Percentiles rank a stretch among this genome's conserved stretches.
Evolutionary conservation across 306 rosid species (phyloP).

Genomic region (Castanea crenata): DNA sequence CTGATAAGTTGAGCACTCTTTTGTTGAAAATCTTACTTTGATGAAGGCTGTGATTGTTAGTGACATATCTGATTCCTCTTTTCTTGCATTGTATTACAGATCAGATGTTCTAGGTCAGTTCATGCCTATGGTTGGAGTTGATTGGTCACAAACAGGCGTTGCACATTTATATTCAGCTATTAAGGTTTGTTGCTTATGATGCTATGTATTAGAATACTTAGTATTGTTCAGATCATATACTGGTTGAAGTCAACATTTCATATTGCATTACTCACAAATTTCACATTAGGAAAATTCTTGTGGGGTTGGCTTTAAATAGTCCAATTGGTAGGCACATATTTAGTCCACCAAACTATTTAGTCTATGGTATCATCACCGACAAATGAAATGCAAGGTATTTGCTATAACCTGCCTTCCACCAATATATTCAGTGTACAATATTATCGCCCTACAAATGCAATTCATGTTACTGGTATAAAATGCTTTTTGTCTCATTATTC

Average conservation of each 20-base stretch:
- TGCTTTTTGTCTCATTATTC: not conserved
- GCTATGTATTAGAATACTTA: constrained; percentile 20
- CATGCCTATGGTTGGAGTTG: constrained; percentile 98
- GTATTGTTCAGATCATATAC: constrained; percentile 1
- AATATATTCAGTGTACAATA: not conserved
- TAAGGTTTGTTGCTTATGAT: constrained; percentile 58
- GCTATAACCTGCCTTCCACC: not conserved
- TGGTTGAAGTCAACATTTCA: constrained; percentile 10
- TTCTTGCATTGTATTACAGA: constrained; percentile 42
- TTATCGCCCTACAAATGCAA: too few species aligned
- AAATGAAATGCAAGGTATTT: not conserved
- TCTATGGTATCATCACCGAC: not conserved
- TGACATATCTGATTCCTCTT: constrained; percentile 16
- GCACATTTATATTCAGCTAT: constrained; percentile 94
- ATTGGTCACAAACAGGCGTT: constrained; percentile 99
- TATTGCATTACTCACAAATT: constrained; percentile 11
- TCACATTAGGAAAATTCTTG: constrained; percentile 19
- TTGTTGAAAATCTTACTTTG: not conserved
- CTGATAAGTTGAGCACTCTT: not conserved
- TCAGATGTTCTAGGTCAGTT: constrained; percentile 99
- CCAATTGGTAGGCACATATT: constrained; percentile 22
- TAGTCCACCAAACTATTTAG: constrained; percentile 16
- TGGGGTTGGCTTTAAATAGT: constrained; percentile 3
- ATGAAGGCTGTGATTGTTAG: not conserved
- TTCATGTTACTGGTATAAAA: not conserved